phyloP scores from a whole-genome alignment of 1,139 yeast species.

The Zygosaccharomyces pseudobailii region DNA sequence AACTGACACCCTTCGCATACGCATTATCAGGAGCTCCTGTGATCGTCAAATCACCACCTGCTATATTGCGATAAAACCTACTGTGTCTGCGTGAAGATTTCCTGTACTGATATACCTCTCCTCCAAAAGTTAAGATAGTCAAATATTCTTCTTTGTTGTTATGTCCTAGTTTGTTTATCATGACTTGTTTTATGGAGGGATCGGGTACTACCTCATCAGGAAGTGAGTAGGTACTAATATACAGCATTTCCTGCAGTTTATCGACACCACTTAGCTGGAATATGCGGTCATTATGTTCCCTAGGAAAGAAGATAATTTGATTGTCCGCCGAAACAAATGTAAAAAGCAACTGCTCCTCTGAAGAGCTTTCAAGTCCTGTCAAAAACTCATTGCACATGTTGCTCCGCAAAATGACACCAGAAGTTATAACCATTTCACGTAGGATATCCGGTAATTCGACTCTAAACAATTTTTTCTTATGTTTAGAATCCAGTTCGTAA shows the following conservation, averaged over 20 bases:
- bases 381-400: conserved; percentile 37
- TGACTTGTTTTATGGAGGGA: conserved; percentile 68
- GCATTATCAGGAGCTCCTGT: conserved; percentile 81
- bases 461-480: conserved; percentile 34
- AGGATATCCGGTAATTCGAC: conserved; percentile 47
- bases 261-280: conserved; percentile 60
- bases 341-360: conserved; percentile 47
- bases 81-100: conserved; percentile 42
- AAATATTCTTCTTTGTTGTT: conserved; percentile 51
- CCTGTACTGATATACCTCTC: conserved; percentile 68
- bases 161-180: conserved; percentile 65
- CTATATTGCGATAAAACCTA: conserved; percentile 45
- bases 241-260: conserved; percentile 50
- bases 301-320: conserved; percentile 58
- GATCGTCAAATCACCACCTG: conserved; percentile 43
- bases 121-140: conserved; percentile 70
- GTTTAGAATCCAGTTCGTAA: conserved; percentile 38
- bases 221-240: conserved; percentile 53
- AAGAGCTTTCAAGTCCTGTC: conserved; percentile 19
- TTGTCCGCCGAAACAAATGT: conserved; percentile 74
- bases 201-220: conserved; percentile 59
- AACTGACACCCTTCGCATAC: conserved; percentile 57
- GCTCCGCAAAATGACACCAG: conserved; percentile 55
- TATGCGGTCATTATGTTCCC: conserved; percentile 61
- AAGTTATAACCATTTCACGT: conserved; percentile 59